Evolutionary conservation across 1,284 basidiomycete genomes (phyloP), one percentile per base, ranked within the genome.

Genomic region (Apiotrichum brassicae): DNA sequence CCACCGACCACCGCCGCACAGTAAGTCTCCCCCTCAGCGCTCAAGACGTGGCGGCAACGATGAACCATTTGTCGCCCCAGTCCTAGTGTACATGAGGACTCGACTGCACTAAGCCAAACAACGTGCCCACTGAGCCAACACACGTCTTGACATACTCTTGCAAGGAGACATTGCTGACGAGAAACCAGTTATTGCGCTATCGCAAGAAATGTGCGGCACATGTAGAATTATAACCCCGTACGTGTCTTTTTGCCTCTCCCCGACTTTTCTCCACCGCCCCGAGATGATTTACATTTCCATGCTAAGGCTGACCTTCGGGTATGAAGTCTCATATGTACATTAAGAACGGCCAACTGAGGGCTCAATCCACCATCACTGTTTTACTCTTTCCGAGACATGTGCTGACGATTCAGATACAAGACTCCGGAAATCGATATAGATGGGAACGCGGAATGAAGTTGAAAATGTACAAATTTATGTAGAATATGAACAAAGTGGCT

Each of bases 31-130:
- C 26, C 9, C 2, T 22, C n/a, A n/a, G n/a, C n/a, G n/a, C n/a
- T n/a, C n/a, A n/a, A n/a, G n/a, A n/a, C n/a, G n/a, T 14, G 28
- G 18, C 40, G 40, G 40, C 40, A 42, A 39, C 62, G 67, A 70
- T 56, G 67, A 70, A 38, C 48, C 51, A 57, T 40, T 62, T 70
- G 68, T 70, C 68, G 68, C 68, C 68, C 68, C 68, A 70, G 68
- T 70, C 68, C 62, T 66, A 70, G 50, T 51, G 41, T 34, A 60
- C 60, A 63, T 66, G 68, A 53, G 64, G 68, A 70, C 61, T 56
- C 60, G 63, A 61, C 48, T 44, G 50, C 57, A 51, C 61, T 57
- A 49, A 63, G 64, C 65, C 65, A 66, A 66, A 61, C 54, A 49
- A 22, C 54, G 61, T 64, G 65, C 65, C 49, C 62, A 56, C 65